Evolutionary conservation across 148 eudicot species (phyloP).

Genomic region (Pouteria glomerata): DNA sequence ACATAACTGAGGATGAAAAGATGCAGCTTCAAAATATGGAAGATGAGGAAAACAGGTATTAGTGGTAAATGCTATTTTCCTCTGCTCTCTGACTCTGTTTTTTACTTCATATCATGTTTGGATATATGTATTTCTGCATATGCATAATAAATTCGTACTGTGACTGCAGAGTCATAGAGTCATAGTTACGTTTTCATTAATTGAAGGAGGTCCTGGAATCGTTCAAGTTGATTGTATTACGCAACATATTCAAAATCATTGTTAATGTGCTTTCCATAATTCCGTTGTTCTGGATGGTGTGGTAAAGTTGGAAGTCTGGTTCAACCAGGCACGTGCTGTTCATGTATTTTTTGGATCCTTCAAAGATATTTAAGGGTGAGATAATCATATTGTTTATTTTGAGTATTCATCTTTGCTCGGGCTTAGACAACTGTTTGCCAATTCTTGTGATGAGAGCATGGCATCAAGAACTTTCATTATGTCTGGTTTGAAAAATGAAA

Average conservation of each 20-base stretch:
- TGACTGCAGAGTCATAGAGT: background rate
- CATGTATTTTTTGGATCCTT: too few species aligned
- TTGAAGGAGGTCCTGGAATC: background rate
- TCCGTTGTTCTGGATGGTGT: background rate
- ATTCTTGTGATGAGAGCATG: background rate
- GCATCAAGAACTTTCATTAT: background rate
- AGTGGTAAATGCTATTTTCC: background rate
- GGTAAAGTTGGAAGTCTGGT: background rate
- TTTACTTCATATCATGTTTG: background rate
- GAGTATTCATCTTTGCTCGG: background rate
- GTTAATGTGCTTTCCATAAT: background rate
- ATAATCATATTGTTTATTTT: background rate
- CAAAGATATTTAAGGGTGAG: too few species aligned
- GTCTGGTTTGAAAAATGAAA: background rate
- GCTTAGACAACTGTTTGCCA: background rate
- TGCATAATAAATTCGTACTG: background rate
- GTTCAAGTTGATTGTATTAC: background rate
- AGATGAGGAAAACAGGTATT: slow-evolving; percentile 54
- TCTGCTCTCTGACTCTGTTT: background rate
- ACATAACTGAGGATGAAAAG: slow-evolving; percentile 70
- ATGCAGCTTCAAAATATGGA: slow-evolving; percentile 46
- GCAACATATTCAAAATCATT: background rate
- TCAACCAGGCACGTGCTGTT: too few species aligned
- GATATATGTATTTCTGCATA: background rate
- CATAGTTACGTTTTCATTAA: background rate